Percentiles rank a stretch among this genome's conserved stretches.
Conservation (phyloP, 2,329 filamentous ascomycete species). For the Fusarium neocosmosporiellum region DNA sequence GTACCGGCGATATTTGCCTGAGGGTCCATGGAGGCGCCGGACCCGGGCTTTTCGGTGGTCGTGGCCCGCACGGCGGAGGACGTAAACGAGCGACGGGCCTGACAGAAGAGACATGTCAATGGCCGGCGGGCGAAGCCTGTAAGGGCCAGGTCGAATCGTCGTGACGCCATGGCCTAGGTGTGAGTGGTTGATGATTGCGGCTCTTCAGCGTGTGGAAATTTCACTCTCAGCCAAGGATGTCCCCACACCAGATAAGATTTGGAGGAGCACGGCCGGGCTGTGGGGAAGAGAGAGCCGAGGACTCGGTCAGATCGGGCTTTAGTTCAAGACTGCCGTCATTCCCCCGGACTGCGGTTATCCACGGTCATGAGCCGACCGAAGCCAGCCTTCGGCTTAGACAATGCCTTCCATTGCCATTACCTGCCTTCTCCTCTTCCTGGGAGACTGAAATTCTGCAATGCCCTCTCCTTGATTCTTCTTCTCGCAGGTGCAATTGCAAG, state of each 20-base stretch:
- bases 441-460: slow-evolving; percentile 26
- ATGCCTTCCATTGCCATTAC: slow-evolving; percentile 25
- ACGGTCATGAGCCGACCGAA: slow-evolving; percentile 47
- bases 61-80: slow-evolving; percentile 53
- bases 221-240: slow-evolving; percentile 7
- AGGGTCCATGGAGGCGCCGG: slow-evolving; percentile 52
- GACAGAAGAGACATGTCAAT: slow-evolving; percentile 61
- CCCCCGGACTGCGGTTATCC: slow-evolving; percentile 53
- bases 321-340: slow-evolving; percentile 34
- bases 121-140: slow-evolving; percentile 46
- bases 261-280: slow-evolving; percentile 33
- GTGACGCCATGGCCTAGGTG: slow-evolving; percentile 45
- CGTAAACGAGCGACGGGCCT: slow-evolving; percentile 62
- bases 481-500: slow-evolving; percentile 27
- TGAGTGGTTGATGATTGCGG: slow-evolving; percentile 7
- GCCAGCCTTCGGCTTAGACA: slow-evolving; percentile 48
- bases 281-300: slow-evolving; percentile 36
- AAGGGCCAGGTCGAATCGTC: slow-evolving; percentile 46
- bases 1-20: slow-evolving; percentile 55
- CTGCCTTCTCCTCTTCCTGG: slow-evolving; percentile 35
- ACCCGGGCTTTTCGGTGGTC: slow-evolving; percentile 48
- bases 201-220: slow-evolving; percentile 36
- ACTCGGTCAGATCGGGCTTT: slow-evolving; percentile 36
- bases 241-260: slow-evolving; percentile 22
- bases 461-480: slow-evolving; percentile 28